Conservation (phyloP, 176 grass and related monocot genomes). For the Aegilops longissima region DNA sequence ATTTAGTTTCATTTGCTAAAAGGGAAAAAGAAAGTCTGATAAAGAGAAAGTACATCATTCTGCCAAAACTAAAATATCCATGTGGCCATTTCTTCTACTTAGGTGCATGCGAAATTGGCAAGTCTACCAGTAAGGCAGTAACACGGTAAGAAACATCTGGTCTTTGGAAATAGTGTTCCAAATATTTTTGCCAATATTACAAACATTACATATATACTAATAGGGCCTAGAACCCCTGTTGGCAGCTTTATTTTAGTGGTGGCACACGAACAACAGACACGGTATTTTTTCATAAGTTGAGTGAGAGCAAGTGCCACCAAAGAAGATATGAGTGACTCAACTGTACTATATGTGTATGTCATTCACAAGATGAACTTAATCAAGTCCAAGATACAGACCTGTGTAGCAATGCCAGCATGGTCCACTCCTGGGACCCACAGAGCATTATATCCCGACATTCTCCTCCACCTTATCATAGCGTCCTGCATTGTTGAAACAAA, state of each 20-base stretch:
- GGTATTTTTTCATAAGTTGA: slow-evolving; percentile 11
- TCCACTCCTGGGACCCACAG: slow-evolving; percentile 93
- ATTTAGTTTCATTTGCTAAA: slow-evolving; percentile 7
- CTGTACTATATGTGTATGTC: not conserved
- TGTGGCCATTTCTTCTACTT: not conserved
- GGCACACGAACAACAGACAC: not conserved
- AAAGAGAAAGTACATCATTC: slow-evolving; percentile 9
- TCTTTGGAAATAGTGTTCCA: not conserved
- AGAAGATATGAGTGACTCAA: slow-evolving; percentile 7
- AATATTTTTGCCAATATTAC: not conserved
- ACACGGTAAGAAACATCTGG: not conserved
- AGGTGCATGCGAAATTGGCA: not conserved
- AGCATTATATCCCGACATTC: slow-evolving; percentile 93
- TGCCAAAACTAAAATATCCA: not conserved
- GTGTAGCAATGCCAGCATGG: slow-evolving; percentile 97
- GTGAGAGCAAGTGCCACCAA: not conserved
- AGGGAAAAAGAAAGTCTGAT: not conserved
- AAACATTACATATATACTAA: not conserved
- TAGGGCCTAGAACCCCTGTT: slow-evolving; percentile 4
- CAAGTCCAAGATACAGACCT: slow-evolving; percentile 50
- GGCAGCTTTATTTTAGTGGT: not conserved
- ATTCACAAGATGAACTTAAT: slow-evolving; percentile 25
- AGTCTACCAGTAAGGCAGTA: not conserved
- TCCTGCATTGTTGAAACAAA: slow-evolving; percentile 54
- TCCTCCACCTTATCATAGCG: slow-evolving; percentile 78